Base-by-base conservation (phyloP, 139 green algal genomes). In the Auxenochlorella protothecoides region DNA sequence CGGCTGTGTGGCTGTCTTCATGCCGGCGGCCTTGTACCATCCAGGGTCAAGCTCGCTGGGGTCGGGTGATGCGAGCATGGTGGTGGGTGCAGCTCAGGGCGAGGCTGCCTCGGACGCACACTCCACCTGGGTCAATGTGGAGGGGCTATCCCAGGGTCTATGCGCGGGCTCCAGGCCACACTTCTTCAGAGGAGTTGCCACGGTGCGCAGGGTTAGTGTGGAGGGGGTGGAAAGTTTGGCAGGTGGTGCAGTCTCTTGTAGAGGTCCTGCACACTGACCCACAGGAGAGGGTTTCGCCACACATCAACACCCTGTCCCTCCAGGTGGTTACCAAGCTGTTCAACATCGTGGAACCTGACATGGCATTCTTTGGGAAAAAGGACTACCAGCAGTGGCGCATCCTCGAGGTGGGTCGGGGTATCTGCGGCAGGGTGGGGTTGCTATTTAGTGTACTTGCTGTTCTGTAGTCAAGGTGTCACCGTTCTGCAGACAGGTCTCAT, bases 181-280 rank as follows among this genome's bases (percentile, higher is more conserved):
- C 78, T 98, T 98, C 76, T 99, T 99, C 83, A 78, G 88, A n/a
- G 95, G 95, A 6, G 95, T 99, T 8, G 88, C 86, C 55, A 99
- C 95, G 56, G 93, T 96, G 27, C 27, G 27, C 27, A 44, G 27
- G 27, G 27, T 44, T 44, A 44, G 27, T 44, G 27, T 44, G 27
- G 27, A 44, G 27, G 27, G 27, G 27, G 27, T 44, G 27, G 27
- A 44, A 44, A 44, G 27, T 44, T 44, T 68, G 55, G 78, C 63
- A 9, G 2, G 63, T 13, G 63, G 27, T 44, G 69, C 53, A 66
- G 5, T 73, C 27, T 13, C 15, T 27, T 44, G 27, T 44, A 44
- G 27, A 44, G 27, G 27, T 44, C 27, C 27, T 44, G 27, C 27
- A 44, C 27, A 44, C 27, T 44, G 27, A 44, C 27, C 27, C 27